phyloP scores from a whole-genome alignment of 169 alveolate genomes.

The Ichthyophthirius multifiliis region DNA sequence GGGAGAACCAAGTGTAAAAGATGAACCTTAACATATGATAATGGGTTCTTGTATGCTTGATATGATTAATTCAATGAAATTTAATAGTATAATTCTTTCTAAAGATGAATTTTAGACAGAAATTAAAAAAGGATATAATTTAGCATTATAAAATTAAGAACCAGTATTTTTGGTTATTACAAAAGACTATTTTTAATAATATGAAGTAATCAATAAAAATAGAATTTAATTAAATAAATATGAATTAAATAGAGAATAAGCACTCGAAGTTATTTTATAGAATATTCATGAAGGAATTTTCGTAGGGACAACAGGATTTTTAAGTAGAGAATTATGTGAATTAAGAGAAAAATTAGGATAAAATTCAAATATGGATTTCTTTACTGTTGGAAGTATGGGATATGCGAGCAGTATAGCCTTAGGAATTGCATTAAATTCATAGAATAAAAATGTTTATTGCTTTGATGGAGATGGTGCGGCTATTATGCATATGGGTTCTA shows the following conservation, averaged over 20 bases:
- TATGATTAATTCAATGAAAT: slow-evolving; percentile 57
- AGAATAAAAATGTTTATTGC: slow-evolving; percentile 48
- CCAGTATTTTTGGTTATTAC: slow-evolving; percentile 57
- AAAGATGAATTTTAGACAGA: slow-evolving; percentile 49
- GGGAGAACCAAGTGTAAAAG: slow-evolving; percentile 81
- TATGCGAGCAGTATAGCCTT: slow-evolving; percentile 70
- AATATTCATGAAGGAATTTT: slow-evolving; percentile 39
- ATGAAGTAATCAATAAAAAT: slow-evolving; percentile 36
- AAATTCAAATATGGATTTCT: slow-evolving; percentile 56
- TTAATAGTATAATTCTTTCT: slow-evolving; percentile 53
- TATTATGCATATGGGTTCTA: slow-evolving; percentile 77
- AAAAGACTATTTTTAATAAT: slow-evolving; percentile 50
- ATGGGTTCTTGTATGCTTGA: slow-evolving; percentile 60
- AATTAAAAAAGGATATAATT: slow-evolving; percentile 49
- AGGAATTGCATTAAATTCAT: slow-evolving; percentile 53
- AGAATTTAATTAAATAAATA: slow-evolving; percentile 32
- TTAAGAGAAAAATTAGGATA: slow-evolving; percentile 48
- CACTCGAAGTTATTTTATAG: slow-evolving; percentile 39
- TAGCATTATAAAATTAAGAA: slow-evolving; percentile 40
- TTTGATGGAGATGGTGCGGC: slow-evolving; percentile 84
- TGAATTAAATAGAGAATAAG: slow-evolving; percentile 62
- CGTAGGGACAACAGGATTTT: slow-evolving; percentile 69
- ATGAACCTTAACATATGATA: slow-evolving; percentile 77
- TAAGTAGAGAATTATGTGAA: slow-evolving; percentile 68
- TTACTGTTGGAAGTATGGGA: slow-evolving; percentile 82